phyloP scores from a whole-genome alignment of 2,329 filamentous ascomycete species.

The Xylaria sp. region DNA sequence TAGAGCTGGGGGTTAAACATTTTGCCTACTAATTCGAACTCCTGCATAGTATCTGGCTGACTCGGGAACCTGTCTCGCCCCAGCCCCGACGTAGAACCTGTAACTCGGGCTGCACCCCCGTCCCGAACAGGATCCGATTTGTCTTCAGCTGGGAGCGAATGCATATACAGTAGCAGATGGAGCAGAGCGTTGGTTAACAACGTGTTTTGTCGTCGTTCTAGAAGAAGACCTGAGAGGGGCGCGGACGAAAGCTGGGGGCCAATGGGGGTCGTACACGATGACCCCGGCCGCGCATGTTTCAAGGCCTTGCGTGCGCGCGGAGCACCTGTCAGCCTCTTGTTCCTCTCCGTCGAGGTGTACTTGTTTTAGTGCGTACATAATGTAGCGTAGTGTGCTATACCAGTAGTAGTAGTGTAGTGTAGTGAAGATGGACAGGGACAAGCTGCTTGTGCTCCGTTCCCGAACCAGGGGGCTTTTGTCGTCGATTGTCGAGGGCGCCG shows the following conservation, averaged over 20 bases:
- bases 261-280: conserved; percentile 45
- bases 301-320: conserved; percentile 36
- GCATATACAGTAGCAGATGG: neutral
- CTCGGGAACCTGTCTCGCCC: conserved; percentile 1
- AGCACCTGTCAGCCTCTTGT: conserved; percentile 34
- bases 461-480: conserved; percentile 30
- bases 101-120: conserved; percentile 8
- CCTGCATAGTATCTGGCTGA: conserved; percentile 5
- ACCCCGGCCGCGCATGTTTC: conserved; percentile 40
- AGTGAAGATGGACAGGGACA: neutral
- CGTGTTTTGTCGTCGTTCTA: conserved; percentile 28
- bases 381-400: neutral
- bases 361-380: no score
- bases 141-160: conserved; percentile 4
- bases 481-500: conserved; percentile 9
- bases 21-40: neutral
- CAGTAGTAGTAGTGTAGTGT: neutral
- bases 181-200: conserved; percentile 2
- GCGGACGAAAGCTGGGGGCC: conserved; percentile 32
- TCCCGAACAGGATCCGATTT: conserved; percentile 15
- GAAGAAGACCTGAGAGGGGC: conserved; percentile 27
- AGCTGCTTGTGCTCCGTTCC: conserved; percentile 37
- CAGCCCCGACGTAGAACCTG: conserved; percentile 13
- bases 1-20: conserved; percentile 2
- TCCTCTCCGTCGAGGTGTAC: neutral